Percentiles rank a stretch among this genome's conserved stretches.
Conservation (phyloP, 208 protist species). For the Trichomonas tenax region DNA sequence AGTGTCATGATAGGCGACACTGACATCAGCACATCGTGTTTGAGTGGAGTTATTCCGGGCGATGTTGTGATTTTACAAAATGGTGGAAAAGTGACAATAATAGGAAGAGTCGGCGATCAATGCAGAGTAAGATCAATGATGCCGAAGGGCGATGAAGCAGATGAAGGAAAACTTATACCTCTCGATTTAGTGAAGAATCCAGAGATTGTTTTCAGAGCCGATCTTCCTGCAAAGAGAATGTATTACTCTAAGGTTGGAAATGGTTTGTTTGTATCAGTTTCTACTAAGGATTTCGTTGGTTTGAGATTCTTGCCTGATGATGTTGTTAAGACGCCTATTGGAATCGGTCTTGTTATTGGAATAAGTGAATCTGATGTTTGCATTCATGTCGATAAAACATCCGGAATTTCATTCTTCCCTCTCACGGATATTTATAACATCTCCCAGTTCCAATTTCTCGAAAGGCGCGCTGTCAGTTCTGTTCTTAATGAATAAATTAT, state of each 20-base stretch:
- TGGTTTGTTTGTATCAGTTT: not conserved
- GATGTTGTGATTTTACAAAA: not conserved
- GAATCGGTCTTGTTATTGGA: not conserved
- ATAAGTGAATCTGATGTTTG: not conserved
- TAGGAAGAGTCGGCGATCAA: not conserved
- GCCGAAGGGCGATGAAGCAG: not conserved
- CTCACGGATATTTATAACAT: not conserved
- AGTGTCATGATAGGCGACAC: not conserved
- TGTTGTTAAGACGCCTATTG: not conserved
- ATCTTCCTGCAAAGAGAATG: not conserved
- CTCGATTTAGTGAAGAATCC: not conserved
- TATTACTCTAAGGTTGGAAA: slow-evolving; percentile 3
- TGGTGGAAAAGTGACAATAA: not conserved
- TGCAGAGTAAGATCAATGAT: not conserved
- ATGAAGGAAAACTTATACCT: not conserved
- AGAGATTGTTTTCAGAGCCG: not conserved
- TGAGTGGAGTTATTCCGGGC: not conserved
- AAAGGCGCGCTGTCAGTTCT: not conserved
- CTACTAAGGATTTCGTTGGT: not conserved
- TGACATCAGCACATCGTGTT: not conserved
- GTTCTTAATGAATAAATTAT: not conserved
- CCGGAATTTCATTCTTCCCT: not conserved
- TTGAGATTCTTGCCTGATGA: not conserved
- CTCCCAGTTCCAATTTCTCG: not conserved
- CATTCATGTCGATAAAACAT: not conserved